Base-by-base conservation (phyloP, 1,284 basidiomycete species). In the Ceraceosorus guamensis region DNA sequence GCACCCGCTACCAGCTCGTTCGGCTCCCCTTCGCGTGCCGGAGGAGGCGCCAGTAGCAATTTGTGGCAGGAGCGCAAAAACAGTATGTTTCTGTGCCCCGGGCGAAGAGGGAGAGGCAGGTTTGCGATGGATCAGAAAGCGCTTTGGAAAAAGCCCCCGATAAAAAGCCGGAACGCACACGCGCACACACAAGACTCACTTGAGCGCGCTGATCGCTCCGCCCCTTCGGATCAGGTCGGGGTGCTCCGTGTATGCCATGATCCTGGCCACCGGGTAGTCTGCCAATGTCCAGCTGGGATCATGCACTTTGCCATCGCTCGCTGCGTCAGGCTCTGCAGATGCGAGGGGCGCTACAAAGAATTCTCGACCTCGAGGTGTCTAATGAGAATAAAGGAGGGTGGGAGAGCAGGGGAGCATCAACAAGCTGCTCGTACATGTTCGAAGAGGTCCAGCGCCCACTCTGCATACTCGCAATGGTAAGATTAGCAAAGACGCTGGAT, bases 401-500 rank as follows among this genome's bases (percentile, higher is more conserved):
- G n/a, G n/a, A n/a, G n/a, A n/a, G n/a, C n/a, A n/a, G n/a, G n/a
- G n/a, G n/a, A n/a, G n/a, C n/a, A n/a, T n/a, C n/a, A n/a, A n/a
- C n/a, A n/a, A n/a, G n/a, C n/a, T n/a, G n/a, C n/a, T n/a, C n/a
- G n/a, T n/a, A n/a, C n/a, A n/a, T n/a, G n/a, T n/a, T n/a, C n/a
- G n/a, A n/a, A n/a, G n/a, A n/a, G n/a, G n/a, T n/a, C n/a, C n/a
- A n/a, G n/a, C n/a, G n/a, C n/a, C n/a, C n/a, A n/a, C n/a, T n/a
- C n/a, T n/a, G n/a, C n/a, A n/a, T n/a, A n/a, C n/a, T n/a, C n/a
- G n/a, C 50, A 34, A 35, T 66, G 0, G 71, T 73, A 14, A 67
- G 65, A 44, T 76, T 76, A 50, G 73, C 73, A 63, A 76, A 76
- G 41, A 76, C 73, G 53, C 71, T 73, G 6, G 73, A 71, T 11